Conservation (phyloP, 78 protist genomes). For the Corallochytrium limacisporum region DNA sequence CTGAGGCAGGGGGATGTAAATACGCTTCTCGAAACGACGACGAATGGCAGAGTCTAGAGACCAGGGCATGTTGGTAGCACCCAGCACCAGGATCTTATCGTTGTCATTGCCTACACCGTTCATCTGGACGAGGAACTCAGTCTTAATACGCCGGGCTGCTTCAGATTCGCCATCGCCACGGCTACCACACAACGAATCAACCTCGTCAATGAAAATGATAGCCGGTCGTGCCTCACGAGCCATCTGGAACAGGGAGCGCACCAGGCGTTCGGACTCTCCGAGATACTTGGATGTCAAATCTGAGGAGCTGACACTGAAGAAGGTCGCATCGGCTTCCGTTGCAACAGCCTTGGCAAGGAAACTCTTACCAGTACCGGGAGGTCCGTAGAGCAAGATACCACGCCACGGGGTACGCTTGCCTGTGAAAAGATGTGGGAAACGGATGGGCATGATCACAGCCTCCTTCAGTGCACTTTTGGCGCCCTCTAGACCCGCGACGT, state of each 20-base stretch:
- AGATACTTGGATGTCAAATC: conserved; percentile 90
- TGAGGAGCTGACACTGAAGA: conserved; percentile 84
- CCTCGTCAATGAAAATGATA: conserved; percentile 96
- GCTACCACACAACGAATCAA: conserved; percentile 78
- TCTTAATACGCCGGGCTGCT: conserved; percentile 87
- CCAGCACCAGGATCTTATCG: conserved; percentile 88
- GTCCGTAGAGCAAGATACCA: conserved; percentile 96
- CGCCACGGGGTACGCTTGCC: conserved; percentile 94
- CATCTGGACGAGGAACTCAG: conserved; percentile 96
- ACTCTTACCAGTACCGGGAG: conserved; percentile 96
- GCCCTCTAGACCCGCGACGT: conserved; percentile 88
- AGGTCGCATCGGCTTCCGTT: conserved; percentile 87
- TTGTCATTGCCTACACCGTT: conserved; percentile 76
- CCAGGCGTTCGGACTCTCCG: conserved; percentile 89
- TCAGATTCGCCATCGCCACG: conserved; percentile 86
- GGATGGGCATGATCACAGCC: conserved; percentile 90
- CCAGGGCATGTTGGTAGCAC: conserved; percentile 99
- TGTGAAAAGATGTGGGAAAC: conserved; percentile 88
- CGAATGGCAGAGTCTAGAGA: conserved; percentile 90
- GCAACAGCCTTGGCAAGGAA: conserved; percentile 98
- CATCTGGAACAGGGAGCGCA: conserved; percentile 77
- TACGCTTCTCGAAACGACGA: conserved; percentile 74
- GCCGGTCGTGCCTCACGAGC: conserved; percentile 82
- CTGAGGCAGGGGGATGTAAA: conserved; percentile 83
- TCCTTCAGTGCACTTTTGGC: conserved; percentile 93